Base-by-base conservation (phyloP, 768 basidiomycete species). In the Mycena rebaudengoi region DNA sequence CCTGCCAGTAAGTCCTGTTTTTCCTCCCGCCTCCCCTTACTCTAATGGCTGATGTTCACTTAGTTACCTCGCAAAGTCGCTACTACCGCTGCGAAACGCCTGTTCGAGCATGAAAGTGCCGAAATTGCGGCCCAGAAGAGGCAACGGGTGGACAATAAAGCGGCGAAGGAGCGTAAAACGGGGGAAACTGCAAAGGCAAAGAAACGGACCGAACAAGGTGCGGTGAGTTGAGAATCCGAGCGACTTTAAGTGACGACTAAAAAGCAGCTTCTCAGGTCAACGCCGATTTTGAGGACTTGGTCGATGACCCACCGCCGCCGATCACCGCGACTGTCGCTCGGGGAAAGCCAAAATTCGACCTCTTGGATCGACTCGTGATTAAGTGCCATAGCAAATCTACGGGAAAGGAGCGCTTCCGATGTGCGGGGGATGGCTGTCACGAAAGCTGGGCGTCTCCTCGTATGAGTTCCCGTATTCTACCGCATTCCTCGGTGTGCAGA, bases 1-100 rank as follows among this genome's bases (percentile, higher is more conserved):
- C 13, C 18, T 14, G 33, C 23, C 41, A 16, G 67, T 67, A 40
- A 53, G 67, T 60, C 21, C 35, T 11, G 21, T 8, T n/a, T 25
- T 11, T 49, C 45, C 33, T 37, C 13, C 7, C n/a, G 7, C 28
- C 7, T 13, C 11, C 21, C 35, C n/a, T 7, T 45, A 33, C 7
- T 45, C 29, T 45, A n/a, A 45, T 25, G 11, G 43, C n/a, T 55
- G 53, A 12, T 16, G 8, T n/a, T 46, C 29, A 8, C 18, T 10
- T 13, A 46, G 35, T 16, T 52, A 23, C 50, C 29, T 12, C 53
- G n/a, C 26, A 53, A 8, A 16, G 35, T 37, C 10, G 18, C 10
- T 37, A 35, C 32, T 58, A 44, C 59, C 13, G 51, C 25, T 8
- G 21, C 23, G 16, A 30, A 40, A 14, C 35, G 32, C 26, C 53